Percentiles rank a stretch among this genome's conserved stretches.
Conservation (phyloP, 1,284 basidiomycete species). For the Cronartium quercuum region DNA sequence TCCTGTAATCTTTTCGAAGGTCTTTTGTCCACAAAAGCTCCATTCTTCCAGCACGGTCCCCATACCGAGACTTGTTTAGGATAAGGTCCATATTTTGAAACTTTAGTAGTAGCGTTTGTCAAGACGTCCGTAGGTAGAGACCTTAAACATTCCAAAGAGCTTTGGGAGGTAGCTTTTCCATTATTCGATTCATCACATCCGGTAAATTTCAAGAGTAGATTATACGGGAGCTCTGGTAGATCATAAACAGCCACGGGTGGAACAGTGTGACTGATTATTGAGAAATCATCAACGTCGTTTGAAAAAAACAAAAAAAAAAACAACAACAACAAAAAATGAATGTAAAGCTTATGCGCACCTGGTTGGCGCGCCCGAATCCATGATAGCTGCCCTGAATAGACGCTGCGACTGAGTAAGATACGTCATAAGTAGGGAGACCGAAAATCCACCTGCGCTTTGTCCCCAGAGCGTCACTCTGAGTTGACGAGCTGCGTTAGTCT, state of each 20-base stretch:
- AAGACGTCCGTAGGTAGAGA: neutral
- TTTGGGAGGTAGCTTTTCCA: neutral
- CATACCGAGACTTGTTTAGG: constrained; percentile 11
- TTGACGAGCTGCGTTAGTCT: neutral
- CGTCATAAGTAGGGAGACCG: constrained; percentile 12
- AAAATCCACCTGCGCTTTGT: constrained; percentile 28
- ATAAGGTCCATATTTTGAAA: constrained; percentile 12
- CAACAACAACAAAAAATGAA: neutral
- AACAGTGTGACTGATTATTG: constrained; percentile 22
- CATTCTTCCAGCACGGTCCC: constrained; percentile 30
- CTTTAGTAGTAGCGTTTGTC: constrained; percentile 3
- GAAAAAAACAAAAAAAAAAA: neutral
- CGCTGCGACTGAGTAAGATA: constrained; percentile 10
- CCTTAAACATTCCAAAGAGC: constrained; percentile 19
- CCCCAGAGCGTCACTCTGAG: constrained; percentile 31
- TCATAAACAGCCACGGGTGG: constrained; percentile 40
- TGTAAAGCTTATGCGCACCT: constrained; percentile 42
- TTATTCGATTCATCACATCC: constrained; percentile 3
- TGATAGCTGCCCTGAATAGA: constrained; percentile 50
- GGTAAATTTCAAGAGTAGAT: constrained; percentile 37
- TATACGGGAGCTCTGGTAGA: constrained; percentile 42
- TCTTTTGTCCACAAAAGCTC: constrained; percentile 9
- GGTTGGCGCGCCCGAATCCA: constrained; percentile 50
- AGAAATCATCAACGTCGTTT: constrained; percentile 37
- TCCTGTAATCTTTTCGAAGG: constrained; percentile 13